These are phyloP conservation scores for Linaria vulgaris DNA, from an alignment of 257 asterid species.

Conservation along the genomic window DNA sequence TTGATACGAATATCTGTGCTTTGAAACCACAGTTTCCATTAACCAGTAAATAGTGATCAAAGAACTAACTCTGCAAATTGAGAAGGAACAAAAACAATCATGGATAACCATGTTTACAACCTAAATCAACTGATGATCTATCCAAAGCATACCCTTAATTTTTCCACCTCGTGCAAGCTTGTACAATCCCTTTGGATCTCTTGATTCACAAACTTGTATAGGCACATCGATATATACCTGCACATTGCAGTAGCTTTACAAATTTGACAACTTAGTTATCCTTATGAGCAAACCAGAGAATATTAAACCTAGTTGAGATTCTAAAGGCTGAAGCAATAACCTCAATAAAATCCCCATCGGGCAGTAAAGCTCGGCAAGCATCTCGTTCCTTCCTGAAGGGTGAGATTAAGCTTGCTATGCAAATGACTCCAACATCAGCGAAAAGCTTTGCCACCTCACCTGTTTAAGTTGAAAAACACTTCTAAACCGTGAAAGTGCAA, in stretches of 20 bases:
- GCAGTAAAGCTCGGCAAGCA: conserved; percentile 79
- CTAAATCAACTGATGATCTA: too few relatives aligned
- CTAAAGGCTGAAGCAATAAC: conserved; percentile 32
- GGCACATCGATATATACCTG: conserved; percentile 97
- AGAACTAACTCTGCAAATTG: too few relatives aligned
- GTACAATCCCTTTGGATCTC: conserved; percentile 98
- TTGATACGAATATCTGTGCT: too few relatives aligned
- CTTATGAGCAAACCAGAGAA: conserved; percentile 2
- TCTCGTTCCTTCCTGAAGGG: conserved; percentile 95
- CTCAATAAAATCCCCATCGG: conserved; percentile 92
- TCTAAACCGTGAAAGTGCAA: neutral
- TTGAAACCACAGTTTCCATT: too few relatives aligned
- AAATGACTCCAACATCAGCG: conserved; percentile 93
- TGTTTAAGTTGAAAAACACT: conserved; percentile 22
- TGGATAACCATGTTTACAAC: too few relatives aligned
- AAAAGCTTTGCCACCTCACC: conserved; percentile 99
- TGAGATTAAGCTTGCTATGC: conserved; percentile 96
- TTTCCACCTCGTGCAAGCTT: conserved; percentile 97
- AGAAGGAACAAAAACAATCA: too few relatives aligned
- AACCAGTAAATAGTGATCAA: too few relatives aligned
- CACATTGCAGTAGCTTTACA: conserved; percentile 19
- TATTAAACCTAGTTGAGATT: conserved; percentile 1
- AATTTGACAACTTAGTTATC: conserved; percentile 9
- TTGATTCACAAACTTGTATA: conserved; percentile 78
- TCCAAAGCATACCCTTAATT: conserved; percentile 65